Percentiles rank a stretch among this genome's conserved stretches.
Evolutionary conservation across 2,329 filamentous ascomycete species (phyloP).

Genomic region (Corinectria fuckeliana): DNA sequence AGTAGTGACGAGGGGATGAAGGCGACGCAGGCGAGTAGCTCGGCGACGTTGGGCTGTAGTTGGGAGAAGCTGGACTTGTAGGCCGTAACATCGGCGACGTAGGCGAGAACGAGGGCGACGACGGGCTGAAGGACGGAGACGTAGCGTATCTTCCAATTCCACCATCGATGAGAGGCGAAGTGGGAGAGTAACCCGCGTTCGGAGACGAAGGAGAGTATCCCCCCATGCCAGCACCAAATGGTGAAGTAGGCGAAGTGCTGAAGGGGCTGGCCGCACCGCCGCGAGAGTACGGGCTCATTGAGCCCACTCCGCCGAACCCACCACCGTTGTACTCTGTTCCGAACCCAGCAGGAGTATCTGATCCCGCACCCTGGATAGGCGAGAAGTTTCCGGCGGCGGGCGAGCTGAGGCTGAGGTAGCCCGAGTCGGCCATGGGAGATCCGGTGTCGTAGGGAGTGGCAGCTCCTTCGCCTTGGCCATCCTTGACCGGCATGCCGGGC

Average conservation of each 20-base stretch:
- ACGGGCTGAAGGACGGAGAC: slow-evolving; percentile 68
- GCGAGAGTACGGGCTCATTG: slow-evolving; percentile 68
- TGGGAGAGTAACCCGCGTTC: slow-evolving; percentile 75
- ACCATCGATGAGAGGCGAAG: slow-evolving; percentile 69
- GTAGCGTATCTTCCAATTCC: slow-evolving; percentile 60
- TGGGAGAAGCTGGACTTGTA: slow-evolving; percentile 62
- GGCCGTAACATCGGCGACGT: slow-evolving; percentile 65
- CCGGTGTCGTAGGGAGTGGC: slow-evolving; percentile 94
- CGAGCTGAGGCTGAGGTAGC: slow-evolving; percentile 69
- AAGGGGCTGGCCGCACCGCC: slow-evolving; percentile 77
- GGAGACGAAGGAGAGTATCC: slow-evolving; percentile 82
- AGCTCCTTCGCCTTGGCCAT: slow-evolving; percentile 77
- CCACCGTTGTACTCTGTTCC: slow-evolving; percentile 64
- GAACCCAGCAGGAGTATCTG: slow-evolving; percentile 73
- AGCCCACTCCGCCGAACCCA: slow-evolving; percentile 56
- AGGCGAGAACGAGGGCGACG: slow-evolving; percentile 68
- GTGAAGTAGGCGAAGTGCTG: slow-evolving; percentile 71
- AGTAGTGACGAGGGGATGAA: slow-evolving; percentile 63
- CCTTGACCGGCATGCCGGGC: slow-evolving; percentile 79
- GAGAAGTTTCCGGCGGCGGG: slow-evolving; percentile 73
- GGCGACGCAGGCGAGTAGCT: slow-evolving; percentile 70
- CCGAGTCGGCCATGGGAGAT: slow-evolving; percentile 77
- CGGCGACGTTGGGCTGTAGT: slow-evolving; percentile 70
- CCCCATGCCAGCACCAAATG: slow-evolving; percentile 62
- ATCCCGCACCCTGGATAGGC: slow-evolving; percentile 77